Percentiles rank a stretch among this genome's conserved stretches.
These are phyloP conservation scores for Geosiphon pyriformis DNA, from an alignment of 192 early-diverging fungal species.

Conservation along the genomic window DNA sequence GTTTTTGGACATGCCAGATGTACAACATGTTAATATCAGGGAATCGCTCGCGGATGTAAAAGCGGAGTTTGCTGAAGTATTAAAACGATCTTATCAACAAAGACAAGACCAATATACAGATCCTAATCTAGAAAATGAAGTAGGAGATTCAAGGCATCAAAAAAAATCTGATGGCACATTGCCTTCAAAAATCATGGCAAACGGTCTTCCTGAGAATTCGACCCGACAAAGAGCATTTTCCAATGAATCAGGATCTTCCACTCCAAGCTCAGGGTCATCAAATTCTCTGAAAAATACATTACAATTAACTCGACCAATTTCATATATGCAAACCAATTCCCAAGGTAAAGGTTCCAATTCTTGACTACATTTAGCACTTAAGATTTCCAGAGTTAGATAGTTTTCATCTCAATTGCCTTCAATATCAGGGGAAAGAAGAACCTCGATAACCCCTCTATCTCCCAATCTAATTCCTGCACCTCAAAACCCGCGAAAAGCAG, in stretches of 20 bases:
- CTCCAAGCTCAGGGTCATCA: not conserved
- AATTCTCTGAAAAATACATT: not conserved
- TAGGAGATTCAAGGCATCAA: not conserved
- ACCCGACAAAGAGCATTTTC: conserved; percentile 6
- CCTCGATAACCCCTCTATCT: not conserved
- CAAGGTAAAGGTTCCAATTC: not conserved
- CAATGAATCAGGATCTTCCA: conserved; percentile 8
- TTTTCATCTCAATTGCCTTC: not conserved
- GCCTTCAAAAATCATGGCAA: not conserved
- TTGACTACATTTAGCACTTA: not conserved
- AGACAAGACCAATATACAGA: conserved; percentile 7
- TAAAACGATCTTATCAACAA: conserved; percentile 24
- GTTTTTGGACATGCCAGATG: conserved; percentile 13
- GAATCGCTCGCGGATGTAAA: conserved; percentile 41
- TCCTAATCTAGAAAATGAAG: not conserved
- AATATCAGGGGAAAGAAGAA: not conserved
- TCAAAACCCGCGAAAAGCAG: not conserved
- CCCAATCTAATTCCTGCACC: not conserved
- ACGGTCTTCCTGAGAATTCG: conserved; percentile 4
- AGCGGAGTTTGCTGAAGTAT: conserved; percentile 35
- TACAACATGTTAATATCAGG: conserved; percentile 18
- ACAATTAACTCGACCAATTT: not conserved
- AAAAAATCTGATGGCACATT: not conserved
- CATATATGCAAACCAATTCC: not conserved
- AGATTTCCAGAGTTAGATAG: not conserved